These are phyloP conservation scores for Fereydounia khargensis DNA, from an alignment of 1,284 basidiomycete genomes.

Conservation along the genomic window DNA sequence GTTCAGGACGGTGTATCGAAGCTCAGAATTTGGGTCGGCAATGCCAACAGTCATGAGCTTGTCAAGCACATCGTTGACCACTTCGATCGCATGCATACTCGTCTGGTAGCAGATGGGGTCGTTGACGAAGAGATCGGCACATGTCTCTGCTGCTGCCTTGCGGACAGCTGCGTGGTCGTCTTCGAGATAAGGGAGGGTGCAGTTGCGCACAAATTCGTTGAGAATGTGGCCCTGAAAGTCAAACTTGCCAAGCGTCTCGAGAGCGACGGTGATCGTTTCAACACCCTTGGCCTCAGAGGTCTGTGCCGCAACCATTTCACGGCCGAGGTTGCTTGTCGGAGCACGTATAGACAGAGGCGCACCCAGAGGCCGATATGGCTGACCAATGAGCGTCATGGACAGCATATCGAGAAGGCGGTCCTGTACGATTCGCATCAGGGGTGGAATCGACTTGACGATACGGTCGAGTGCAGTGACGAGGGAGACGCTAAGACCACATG, in stretches of 20 bases:
- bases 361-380: constrained; percentile 51
- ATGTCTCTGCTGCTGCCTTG: constrained; percentile 85
- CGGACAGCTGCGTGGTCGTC: constrained; percentile 87
- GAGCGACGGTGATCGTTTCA: constrained; percentile 78
- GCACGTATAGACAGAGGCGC: constrained; percentile 21
- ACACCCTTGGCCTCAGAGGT: constrained; percentile 63
- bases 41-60: constrained; percentile 95
- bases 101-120: constrained; percentile 97
- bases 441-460: constrained; percentile 85
- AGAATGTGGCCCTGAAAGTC: constrained; percentile 85
- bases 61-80: constrained; percentile 95
- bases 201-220: constrained; percentile 92
- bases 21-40: constrained; percentile 71
- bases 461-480: constrained; percentile 80
- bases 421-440: constrained; percentile 87
- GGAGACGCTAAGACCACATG: constrained; percentile 86
- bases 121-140: constrained; percentile 80
- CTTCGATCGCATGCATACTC: constrained; percentile 92
- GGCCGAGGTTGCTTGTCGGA: constrained; percentile 24
- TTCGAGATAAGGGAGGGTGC: constrained; percentile 90
- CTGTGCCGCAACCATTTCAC: constrained; percentile 27
- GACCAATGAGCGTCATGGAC: constrained; percentile 47
- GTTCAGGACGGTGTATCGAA: constrained; percentile 67
- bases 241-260: constrained; percentile 85
- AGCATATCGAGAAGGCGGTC: constrained; percentile 62